Evolutionary conservation across 2,329 filamentous ascomycete species (phyloP), one percentile per base, ranked within the genome.

Genomic region (Coniella vitis): DNA sequence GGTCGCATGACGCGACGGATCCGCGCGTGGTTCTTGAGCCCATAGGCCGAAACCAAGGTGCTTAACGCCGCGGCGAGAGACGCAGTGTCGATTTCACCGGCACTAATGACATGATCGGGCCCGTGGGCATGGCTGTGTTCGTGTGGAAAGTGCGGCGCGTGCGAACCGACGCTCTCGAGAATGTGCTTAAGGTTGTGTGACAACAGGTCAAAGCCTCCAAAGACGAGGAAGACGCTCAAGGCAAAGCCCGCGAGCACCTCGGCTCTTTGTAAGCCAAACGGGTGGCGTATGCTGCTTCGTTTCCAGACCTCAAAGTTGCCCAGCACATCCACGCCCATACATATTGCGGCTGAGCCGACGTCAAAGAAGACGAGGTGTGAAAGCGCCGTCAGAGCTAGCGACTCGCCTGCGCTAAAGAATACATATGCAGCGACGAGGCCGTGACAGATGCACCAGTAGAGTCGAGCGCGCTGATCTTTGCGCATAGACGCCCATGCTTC

Each of bases 261-360:
- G 51, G 87, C 87, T 47, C 93, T 81, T 69, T 96, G 89, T 20
- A 98, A 78, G 3, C 85, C 90, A 62, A 98, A 98, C 0, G 93
- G 93, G 67, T 98, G 90, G 20, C 90, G 84, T 58, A 98, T 86
- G 57, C 85, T 94, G 58, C 87, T 91, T 40, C 91, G 81, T 56
- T 89, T 88, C 93, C 93, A 98, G 36, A 97, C 90, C 64, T 98
- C 93, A 60, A 98, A 98, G 65, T 98, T 98, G 45, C 87, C 84
- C 41, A 96, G 79, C 1, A 97, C 87, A 62, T 98, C 93, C 40
- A 97, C 91, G 12, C 81, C 83, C 3, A 95, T 90, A 64, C 91
- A 97, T 4, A 97, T 80, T 41, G 90, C 83, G 4, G 93, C 93
- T 31, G 90, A 93, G 2, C 95, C 81, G 8, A 93, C 91, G 64